Percentiles rank a stretch among this genome's conserved stretches.
These are phyloP conservation scores for Lepidopterella palustris DNA, from an alignment of 495 filamentous ascomycete species.

Conservation along the genomic window DNA sequence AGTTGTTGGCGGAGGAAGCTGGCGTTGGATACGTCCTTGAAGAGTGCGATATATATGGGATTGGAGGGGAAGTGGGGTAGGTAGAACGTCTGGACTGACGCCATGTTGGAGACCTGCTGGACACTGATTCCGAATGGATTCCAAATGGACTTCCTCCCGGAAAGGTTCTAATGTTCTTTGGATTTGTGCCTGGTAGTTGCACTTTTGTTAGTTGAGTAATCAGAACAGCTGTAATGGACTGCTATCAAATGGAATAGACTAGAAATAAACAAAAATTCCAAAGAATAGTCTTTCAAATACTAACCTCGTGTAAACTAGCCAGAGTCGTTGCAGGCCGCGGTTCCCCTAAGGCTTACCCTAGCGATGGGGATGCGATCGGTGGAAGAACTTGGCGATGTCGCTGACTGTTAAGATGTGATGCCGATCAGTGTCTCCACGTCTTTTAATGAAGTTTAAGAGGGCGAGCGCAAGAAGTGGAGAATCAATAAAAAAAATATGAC, in stretches of 20 bases:
- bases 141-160: too few relatives aligned
- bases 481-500: background rate
- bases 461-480: too few relatives aligned
- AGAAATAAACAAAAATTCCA: too few relatives aligned
- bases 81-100: conserved; percentile 42
- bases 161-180: too few relatives aligned
- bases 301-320: too few relatives aligned
- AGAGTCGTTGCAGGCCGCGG: background rate
- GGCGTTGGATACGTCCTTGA: conserved; percentile 68
- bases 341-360: background rate
- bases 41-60: conserved; percentile 64
- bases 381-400: background rate
- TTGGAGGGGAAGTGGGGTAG: conserved; percentile 65
- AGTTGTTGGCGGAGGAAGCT: conserved; percentile 72
- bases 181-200: too few relatives aligned
- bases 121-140: background rate
- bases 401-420: background rate
- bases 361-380: too few relatives aligned
- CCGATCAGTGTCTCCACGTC: background rate
- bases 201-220: too few relatives aligned
- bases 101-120: conserved; percentile 13
- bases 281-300: too few relatives aligned
- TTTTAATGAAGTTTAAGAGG: too few relatives aligned
- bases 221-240: too few relatives aligned
- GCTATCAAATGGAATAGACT: too few relatives aligned